Conservation (phyloP, 257 asterid genomes). For the Ballota nigra region DNA sequence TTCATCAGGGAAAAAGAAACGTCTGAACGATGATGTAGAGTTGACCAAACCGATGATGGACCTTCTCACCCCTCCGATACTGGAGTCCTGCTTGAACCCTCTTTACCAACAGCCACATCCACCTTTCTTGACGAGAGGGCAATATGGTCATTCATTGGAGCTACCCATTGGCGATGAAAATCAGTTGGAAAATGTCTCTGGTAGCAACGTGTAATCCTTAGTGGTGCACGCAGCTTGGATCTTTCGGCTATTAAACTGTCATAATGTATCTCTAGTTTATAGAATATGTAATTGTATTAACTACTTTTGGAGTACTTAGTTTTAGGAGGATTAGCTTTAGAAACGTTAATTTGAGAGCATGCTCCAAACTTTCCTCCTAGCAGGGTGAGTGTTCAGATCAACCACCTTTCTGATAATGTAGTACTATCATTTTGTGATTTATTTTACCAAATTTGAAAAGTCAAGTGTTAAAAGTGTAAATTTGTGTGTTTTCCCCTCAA, state of each 20-base stretch:
- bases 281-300: slow-evolving; percentile 22
- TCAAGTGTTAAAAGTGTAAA: background rate
- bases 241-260: slow-evolving; percentile 12
- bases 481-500: background rate
- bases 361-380: slow-evolving; percentile 8
- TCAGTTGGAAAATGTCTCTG: slow-evolving; percentile 38
- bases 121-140: slow-evolving; percentile 42
- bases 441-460: background rate
- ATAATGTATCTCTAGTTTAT: slow-evolving; percentile 29
- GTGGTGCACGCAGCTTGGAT: slow-evolving; percentile 17
- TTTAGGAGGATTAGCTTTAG: slow-evolving; percentile 28
- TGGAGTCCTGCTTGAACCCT: slow-evolving; percentile 52
- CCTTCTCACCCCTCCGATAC: slow-evolving; percentile 46
- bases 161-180: slow-evolving; percentile 26
- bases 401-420: slow-evolving; percentile 2
- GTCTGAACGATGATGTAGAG: slow-evolving; percentile 33
- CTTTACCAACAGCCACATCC: slow-evolving; percentile 47
- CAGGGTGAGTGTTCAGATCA: slow-evolving; percentile 15
- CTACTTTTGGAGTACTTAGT: slow-evolving; percentile 17
- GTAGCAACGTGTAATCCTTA: slow-evolving; percentile 26
- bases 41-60: slow-evolving; percentile 42
- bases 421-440: background rate
- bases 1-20: slow-evolving; percentile 51
- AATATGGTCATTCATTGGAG: slow-evolving; percentile 38
- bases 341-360: slow-evolving; percentile 15